phyloP scores from a whole-genome alignment of 164 flowering plant genomes.

The Pachysandra terminalis region DNA sequence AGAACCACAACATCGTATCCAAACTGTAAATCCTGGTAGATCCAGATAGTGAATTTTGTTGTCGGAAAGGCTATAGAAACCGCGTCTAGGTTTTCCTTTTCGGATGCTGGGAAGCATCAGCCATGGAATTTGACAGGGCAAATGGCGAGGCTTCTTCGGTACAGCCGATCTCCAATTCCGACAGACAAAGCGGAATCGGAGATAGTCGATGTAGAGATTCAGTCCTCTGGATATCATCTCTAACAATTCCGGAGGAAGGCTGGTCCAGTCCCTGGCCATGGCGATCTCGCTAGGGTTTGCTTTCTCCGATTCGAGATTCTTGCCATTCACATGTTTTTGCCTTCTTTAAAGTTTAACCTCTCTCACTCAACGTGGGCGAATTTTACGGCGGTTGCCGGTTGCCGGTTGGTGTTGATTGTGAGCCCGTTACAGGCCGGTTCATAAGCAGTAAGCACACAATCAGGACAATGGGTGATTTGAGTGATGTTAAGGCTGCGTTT shows the following conservation, averaged over 20 bases:
- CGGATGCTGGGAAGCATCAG: slow-evolving; percentile 37
- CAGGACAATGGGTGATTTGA: too few relatives aligned
- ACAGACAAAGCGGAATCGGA: slow-evolving; percentile 48
- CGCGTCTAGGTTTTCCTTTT: slow-evolving; percentile 9
- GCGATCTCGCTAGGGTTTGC: neutral
- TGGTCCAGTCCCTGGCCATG: slow-evolving; percentile 41
- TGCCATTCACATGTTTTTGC: too few relatives aligned
- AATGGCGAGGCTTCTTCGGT: slow-evolving; percentile 31
- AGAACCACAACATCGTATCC: slow-evolving; percentile 50
- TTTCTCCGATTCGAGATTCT: neutral
- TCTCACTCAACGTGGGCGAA: too few relatives aligned
- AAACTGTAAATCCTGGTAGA: slow-evolving; percentile 31
- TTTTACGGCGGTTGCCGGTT: too few relatives aligned
- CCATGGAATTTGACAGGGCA: slow-evolving; percentile 57
- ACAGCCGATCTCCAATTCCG: slow-evolving; percentile 28
- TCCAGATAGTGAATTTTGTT: slow-evolving; percentile 34
- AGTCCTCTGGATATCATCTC: slow-evolving; percentile 29
- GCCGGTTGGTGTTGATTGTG: too few relatives aligned
- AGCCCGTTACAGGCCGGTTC: too few relatives aligned
- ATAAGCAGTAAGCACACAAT: too few relatives aligned
- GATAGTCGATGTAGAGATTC: slow-evolving; percentile 36
- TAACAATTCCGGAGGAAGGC: slow-evolving; percentile 43
- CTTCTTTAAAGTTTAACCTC: too few relatives aligned
- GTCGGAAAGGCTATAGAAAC: slow-evolving; percentile 37
- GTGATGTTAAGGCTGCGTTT: too few relatives aligned